Conservation (phyloP, 768 basidiomycete species). For the Podaxis carcinomalis region DNA sequence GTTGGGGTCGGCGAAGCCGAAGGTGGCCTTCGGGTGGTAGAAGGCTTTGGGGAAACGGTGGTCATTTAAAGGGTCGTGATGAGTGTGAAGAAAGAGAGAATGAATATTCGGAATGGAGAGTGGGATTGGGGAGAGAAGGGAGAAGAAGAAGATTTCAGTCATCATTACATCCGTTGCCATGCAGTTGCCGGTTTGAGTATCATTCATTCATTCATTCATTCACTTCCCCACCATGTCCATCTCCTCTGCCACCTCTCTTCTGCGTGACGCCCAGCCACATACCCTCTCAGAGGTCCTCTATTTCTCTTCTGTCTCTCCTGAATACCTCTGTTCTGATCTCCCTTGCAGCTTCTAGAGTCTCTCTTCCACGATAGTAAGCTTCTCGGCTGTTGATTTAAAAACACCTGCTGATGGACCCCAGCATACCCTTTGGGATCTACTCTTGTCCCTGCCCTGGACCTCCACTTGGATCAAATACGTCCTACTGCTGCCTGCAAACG, state of each 20-base stretch:
- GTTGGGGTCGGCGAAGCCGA: constrained; percentile 41
- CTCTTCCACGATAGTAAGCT: constrained; percentile 34
- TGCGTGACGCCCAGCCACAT: constrained; percentile 13
- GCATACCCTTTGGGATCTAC: constrained; percentile 26
- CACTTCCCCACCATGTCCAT: constrained; percentile 6
- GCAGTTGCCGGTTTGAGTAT: neutral
- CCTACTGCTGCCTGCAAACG: constrained; percentile 22
- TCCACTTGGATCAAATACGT: constrained; percentile 17
- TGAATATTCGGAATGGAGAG: neutral
- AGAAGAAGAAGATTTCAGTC: neutral
- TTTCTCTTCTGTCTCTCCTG: neutral
- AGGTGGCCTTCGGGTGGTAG: constrained; percentile 39
- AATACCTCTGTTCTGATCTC: constrained; percentile 4
- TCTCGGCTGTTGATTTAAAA: neutral
- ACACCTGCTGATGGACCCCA: constrained; percentile 14
- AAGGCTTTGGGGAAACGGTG: constrained; percentile 42
- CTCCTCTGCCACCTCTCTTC: constrained; percentile 2
- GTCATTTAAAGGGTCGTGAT: constrained; percentile 27
- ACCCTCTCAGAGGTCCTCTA: constrained; percentile 8
- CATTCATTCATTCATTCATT: neutral
- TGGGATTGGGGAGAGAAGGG: neutral
- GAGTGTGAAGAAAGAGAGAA: constrained; percentile 8
- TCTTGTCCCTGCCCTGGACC: constrained; percentile 30
- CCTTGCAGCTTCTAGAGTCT: constrained; percentile 36
- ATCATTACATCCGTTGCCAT: constrained; percentile 10